Evolutionary conservation across 2,329 filamentous ascomycete species (phyloP).

Genomic region (Alternaria angustiovoidea): DNA sequence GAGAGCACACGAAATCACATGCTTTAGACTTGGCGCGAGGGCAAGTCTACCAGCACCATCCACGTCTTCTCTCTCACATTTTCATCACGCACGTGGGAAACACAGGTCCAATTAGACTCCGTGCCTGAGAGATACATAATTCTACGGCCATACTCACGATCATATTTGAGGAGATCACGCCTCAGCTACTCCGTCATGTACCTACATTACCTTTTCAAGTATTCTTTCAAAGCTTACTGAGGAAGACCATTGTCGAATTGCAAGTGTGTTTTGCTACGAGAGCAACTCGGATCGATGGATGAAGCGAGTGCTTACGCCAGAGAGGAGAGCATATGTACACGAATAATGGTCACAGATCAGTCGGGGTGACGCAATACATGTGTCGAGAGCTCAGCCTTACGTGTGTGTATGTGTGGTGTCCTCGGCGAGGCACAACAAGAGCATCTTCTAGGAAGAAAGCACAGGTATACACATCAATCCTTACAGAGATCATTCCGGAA

Average conservation of each 20-base stretch:
- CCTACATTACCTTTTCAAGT: neutral
- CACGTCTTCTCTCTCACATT: neutral
- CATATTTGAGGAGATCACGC: neutral
- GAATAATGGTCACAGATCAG: too few species aligned
- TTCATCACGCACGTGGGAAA: neutral
- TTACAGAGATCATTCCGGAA: neutral
- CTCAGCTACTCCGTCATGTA: neutral
- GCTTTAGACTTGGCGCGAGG: neutral
- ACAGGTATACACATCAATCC: neutral
- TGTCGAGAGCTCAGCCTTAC: neutral
- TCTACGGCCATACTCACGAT: neutral
- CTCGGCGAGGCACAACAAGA: neutral
- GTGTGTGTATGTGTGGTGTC: neutral
- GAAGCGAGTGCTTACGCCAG: neutral
- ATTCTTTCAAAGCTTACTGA: neutral
- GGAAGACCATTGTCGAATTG: neutral
- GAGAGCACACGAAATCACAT: conserved; percentile 12
- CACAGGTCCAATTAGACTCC: neutral
- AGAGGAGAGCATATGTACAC: neutral
- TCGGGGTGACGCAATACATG: neutral
- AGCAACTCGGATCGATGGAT: neutral
- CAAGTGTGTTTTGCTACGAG: neutral
- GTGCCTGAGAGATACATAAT: neutral
- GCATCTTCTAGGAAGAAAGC: neutral
- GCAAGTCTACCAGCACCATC: neutral